phyloP scores from a whole-genome alignment of 2,329 filamentous ascomycete species.

The Epichloe gansuensis region DNA sequence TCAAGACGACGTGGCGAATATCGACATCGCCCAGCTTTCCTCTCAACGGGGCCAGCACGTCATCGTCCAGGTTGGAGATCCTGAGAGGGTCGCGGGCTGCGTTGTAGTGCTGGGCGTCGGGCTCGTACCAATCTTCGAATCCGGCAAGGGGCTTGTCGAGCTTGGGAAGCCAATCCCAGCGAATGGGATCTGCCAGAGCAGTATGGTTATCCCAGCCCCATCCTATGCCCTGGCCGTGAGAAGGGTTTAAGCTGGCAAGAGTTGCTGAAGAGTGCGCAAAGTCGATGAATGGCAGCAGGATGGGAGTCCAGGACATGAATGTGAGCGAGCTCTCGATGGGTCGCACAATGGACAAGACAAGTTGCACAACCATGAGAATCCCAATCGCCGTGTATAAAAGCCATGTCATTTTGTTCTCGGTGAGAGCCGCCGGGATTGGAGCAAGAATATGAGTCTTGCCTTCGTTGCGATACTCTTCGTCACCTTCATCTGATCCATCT shows the following conservation, averaged over 20 bases:
- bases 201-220: slow-evolving; percentile 16
- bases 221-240: slow-evolving; percentile 16
- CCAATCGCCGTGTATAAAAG: slow-evolving; percentile 13
- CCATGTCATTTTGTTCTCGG: slow-evolving; percentile 1
- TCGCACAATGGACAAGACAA: slow-evolving; percentile 14
- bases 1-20: slow-evolving; percentile 29
- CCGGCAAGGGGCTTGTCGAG: slow-evolving; percentile 8
- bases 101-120: slow-evolving; percentile 18
- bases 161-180: slow-evolving; percentile 15
- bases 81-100: slow-evolving; percentile 26
- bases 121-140: slow-evolving; percentile 17
- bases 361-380: slow-evolving; percentile 15
- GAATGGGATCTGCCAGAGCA: slow-evolving; percentile 13
- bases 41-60: slow-evolving; percentile 16
- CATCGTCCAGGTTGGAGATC: slow-evolving; percentile 27
- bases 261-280: slow-evolving; percentile 19
- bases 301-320: slow-evolving; percentile 24
- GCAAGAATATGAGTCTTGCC: neutral
- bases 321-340: slow-evolving; percentile 20
- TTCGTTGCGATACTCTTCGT: slow-evolving; percentile 5
- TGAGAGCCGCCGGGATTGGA: neutral
- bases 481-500: slow-evolving; percentile 5
- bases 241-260: slow-evolving; percentile 14
- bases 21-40: slow-evolving; percentile 18
- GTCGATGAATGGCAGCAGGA: slow-evolving; percentile 22